Evolutionary conservation across 75 land plant species (phyloP), one percentile per base, ranked within the genome.

Genomic region (Picea glauca): DNA sequence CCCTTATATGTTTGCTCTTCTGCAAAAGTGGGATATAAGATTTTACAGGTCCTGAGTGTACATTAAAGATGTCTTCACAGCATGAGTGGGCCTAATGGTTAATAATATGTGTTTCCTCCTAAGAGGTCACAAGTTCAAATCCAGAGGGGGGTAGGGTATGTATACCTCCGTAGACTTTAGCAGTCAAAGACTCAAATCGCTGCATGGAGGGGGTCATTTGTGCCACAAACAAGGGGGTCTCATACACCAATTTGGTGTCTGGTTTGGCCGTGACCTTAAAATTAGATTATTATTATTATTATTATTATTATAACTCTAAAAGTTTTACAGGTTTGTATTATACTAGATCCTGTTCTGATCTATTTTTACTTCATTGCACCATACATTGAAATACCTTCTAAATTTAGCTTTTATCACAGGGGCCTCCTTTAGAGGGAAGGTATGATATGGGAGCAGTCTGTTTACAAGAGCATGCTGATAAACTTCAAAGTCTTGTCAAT

Each of bases 381-480:
- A 9, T 9, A 50, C 56, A 50, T 50, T 50, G 56, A 9, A 1
- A 50, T 50, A 50, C 11, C 9, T 50, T 50, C 56, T 50, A 50
- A 50, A 50, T 50, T 50, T 11, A 50, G 56, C 13, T 76, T 31
- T 80, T 17, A 20, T 18, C 30, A 68, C 87, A 95, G 98, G 98
- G 98, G 17, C 93, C 93, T 21, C 98, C 98, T 13, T 83, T 91
- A 58, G 83, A 87, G 46, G 93, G 92, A 56, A 94, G 77, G 70
- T 93, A 80, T 90, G 98, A 95, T 64, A 95, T 95, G 98, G 96
- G 98, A 60, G 96, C 98, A 64, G 81, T 95, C 46, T 95, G 98
- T 77, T 76, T 93, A 87, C 90, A 81, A 82, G 96, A 93, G 79
- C 98, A 95, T 78, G 76, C 93, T 56, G 96, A 95, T 59, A 89